phyloP scores from a whole-genome alignment of 2,329 filamentous ascomycete genomes.

The Ceratocystis alfenasii region DNA sequence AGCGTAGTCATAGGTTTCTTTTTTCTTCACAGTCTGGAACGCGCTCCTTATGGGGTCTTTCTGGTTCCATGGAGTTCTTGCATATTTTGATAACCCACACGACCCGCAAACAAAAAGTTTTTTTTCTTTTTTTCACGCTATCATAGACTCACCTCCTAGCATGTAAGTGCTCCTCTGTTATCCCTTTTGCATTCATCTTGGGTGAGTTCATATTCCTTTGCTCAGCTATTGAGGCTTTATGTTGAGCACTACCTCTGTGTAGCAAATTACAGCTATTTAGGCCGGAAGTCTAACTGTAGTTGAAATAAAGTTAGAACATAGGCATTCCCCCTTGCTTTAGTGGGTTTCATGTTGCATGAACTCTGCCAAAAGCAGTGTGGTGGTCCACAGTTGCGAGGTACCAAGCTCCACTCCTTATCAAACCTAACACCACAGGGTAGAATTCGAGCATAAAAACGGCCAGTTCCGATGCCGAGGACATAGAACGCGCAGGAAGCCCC shows the following conservation, averaged over 20 bases:
- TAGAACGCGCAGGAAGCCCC: background rate
- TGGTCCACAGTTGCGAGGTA: background rate
- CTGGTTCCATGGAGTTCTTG: background rate
- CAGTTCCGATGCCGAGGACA: background rate
- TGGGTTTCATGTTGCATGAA: background rate
- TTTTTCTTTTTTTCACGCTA: background rate
- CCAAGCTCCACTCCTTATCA: background rate
- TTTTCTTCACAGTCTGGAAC: background rate
- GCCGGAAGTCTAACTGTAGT: background rate
- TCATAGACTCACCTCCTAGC: too few relatives aligned
- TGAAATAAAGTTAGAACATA: slow-evolving; percentile 7
- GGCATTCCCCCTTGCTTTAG: slow-evolving; percentile 4
- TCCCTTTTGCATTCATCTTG: too few relatives aligned
- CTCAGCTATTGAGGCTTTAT: background rate
- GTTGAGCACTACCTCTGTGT: background rate
- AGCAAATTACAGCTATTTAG: background rate
- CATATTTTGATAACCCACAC: background rate
- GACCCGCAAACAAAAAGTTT: slow-evolving; percentile 2
- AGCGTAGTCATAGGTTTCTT: background rate
- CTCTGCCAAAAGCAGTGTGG: background rate
- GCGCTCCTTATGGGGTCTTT: background rate
- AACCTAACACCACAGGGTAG: background rate
- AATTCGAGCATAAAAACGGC: too few relatives aligned
- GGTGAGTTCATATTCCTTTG: too few relatives aligned
- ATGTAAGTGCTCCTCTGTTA: too few relatives aligned